Base-by-base conservation (phyloP, 805 yeast genomes). In the Wickerhamiella qilinensis region DNA sequence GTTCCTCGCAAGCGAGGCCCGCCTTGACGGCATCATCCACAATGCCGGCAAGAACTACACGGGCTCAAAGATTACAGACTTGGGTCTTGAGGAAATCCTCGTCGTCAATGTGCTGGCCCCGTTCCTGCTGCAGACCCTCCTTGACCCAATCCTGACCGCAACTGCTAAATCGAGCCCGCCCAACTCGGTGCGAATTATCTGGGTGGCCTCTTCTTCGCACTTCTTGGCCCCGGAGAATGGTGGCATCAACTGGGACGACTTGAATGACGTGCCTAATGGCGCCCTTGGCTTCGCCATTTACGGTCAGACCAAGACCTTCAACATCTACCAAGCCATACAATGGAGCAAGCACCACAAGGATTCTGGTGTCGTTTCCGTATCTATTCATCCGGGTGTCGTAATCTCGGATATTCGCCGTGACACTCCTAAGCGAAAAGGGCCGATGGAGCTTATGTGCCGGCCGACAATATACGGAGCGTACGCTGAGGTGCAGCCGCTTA, bases 71-170 rank as follows among this genome's bases (percentile, higher is more conserved):
- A 12, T 43, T 2, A 38, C 34, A 35, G 40, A 36, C 12, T 30
- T 12, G 4, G 45, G 43, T 3, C 29, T 31, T 7, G 37, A 45
- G 16, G 63, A 57, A 38, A 71, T 68, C 36, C 38, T 62, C 19
- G 68, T 64, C 38, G 57, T 68, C 38, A 71, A 69, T 46, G 63
- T 51, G 5, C 43, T 71, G 7, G 71, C 68, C 3, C 69, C 67
- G 22, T 65, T 60, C 33, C 46, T 68, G 18, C 49, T 70, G 18
- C 63, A 67, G 41, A 52, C 54, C 37, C 35, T 38, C 22, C 28
- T 50, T 17, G 37, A 36, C 21, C 65, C 65, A 3, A 39, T 65
- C 2, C 41, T 70, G 18, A 39, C 57, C 18, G 46, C 52, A 14
- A 56, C 71, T 1, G 58, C 64, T 2, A 43, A 50, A 22, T 39